Evolutionary conservation across 2,329 filamentous ascomycete genomes (phyloP).

Genomic region (Xylariomycetidae sp.): DNA sequence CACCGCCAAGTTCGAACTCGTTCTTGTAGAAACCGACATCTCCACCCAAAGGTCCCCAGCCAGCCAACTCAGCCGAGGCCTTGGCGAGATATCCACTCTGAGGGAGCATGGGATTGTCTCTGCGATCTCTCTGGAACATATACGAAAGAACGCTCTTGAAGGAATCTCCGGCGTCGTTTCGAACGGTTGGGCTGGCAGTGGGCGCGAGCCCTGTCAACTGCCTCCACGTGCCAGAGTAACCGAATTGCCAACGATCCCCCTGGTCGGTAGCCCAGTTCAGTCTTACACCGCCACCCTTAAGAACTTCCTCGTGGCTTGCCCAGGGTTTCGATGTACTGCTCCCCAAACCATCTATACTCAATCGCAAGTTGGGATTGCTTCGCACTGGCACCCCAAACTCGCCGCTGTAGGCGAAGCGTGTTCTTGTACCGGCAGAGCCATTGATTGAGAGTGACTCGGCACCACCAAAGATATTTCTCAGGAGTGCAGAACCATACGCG

Average conservation of each 20-base stretch:
- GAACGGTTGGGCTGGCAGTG: conserved; percentile 74
- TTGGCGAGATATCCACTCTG: conserved; percentile 77
- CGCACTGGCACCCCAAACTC: conserved; percentile 77
- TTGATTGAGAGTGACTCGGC: conserved; percentile 86
- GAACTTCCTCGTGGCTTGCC: conserved; percentile 88
- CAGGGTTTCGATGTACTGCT: conserved; percentile 86
- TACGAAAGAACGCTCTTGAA: conserved; percentile 86
- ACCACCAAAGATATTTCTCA: conserved; percentile 91
- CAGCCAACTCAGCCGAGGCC: conserved; percentile 77
- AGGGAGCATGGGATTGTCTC: conserved; percentile 82
- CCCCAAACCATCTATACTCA: conserved; percentile 74
- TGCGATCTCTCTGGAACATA: conserved; percentile 71
- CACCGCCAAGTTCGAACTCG: conserved; percentile 77
- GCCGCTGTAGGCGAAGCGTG: conserved; percentile 85
- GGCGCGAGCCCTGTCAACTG: conserved; percentile 76
- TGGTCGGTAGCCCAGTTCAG: conserved; percentile 66
- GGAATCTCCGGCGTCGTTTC: conserved; percentile 81
- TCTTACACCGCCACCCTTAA: conserved; percentile 73
- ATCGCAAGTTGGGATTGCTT: conserved; percentile 75
- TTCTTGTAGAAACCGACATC: conserved; percentile 93
- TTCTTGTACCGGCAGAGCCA: conserved; percentile 83
- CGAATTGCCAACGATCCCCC: conserved; percentile 70
- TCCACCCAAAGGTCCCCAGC: conserved; percentile 75
- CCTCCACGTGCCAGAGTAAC: conserved; percentile 79
- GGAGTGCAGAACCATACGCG: conserved; percentile 80